Percentiles rank a stretch among this genome's conserved stretches.
phyloP scores from a whole-genome alignment of 805 yeast genomes.

The Metschnikowia aberdeeniae region DNA sequence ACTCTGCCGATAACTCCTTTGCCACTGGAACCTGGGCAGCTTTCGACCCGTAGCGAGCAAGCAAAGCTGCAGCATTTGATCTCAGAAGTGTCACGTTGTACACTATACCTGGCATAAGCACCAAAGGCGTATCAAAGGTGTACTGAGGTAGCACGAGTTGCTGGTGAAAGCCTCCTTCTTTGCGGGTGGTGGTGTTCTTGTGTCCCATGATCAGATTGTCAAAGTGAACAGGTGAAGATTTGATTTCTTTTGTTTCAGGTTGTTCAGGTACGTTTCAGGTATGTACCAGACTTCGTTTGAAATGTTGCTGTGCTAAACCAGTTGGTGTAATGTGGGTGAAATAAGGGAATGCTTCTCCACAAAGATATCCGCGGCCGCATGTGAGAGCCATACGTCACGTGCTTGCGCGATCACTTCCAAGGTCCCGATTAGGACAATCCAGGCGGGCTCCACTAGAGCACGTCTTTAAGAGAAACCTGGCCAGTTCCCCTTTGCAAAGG shows the following conservation, averaged over 20 bases:
- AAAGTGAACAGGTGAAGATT: too few relatives aligned
- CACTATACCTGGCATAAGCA: constrained; percentile 59
- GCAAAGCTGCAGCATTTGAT: constrained; percentile 43
- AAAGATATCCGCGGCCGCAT: constrained; percentile 2
- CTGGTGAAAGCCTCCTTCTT: constrained; percentile 9
- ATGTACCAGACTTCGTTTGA: too few relatives aligned
- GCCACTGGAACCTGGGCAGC: constrained; percentile 25
- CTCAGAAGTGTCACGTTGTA: constrained; percentile 53
- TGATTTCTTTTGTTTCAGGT: too few relatives aligned
- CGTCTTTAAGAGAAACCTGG: constrained; percentile 63
- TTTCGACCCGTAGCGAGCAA: constrained; percentile 38
- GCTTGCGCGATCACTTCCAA: not conserved
- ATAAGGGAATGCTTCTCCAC: not conserved
- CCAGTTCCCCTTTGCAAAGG: constrained; percentile 74
- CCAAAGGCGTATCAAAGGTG: constrained; percentile 40
- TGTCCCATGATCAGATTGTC: not conserved
- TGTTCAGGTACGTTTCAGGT: too few relatives aligned
- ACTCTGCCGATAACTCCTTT: constrained; percentile 31
- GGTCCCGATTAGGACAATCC: too few relatives aligned
- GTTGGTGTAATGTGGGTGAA: too few relatives aligned
- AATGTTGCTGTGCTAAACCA: too few relatives aligned
- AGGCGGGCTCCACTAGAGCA: constrained; percentile 24
- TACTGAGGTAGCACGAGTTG: constrained; percentile 36
- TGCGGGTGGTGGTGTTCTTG: constrained; percentile 4
- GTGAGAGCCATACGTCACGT: not conserved